phyloP scores from a whole-genome alignment of 768 basidiomycete genomes.

The Leccinum variicolor region DNA sequence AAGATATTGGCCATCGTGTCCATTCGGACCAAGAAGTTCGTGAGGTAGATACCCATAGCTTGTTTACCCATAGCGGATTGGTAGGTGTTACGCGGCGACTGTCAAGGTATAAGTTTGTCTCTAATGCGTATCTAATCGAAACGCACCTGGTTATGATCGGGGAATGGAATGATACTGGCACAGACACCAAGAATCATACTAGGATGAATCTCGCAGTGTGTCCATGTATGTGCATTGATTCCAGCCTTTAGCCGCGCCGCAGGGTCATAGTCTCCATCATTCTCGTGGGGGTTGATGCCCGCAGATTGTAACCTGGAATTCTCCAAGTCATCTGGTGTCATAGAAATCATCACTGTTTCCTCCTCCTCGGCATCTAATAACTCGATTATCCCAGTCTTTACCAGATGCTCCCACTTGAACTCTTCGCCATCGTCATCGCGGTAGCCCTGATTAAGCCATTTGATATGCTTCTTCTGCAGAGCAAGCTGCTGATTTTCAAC shows the following conservation, averaged over 20 bases:
- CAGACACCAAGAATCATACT: slow-evolving; percentile 99
- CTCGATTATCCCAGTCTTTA: slow-evolving; percentile 89
- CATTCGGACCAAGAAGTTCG: slow-evolving; percentile 98
- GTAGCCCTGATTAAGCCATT: slow-evolving; percentile 57
- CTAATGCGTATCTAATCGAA: background rate
- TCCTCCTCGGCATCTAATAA: slow-evolving; percentile 97
- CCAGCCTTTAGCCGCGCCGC: slow-evolving; percentile 85
- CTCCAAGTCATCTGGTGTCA: slow-evolving; percentile 96
- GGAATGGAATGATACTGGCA: slow-evolving; percentile 99
- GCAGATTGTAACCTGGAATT: slow-evolving; percentile 67
- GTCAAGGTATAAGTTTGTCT: slow-evolving; percentile 5
- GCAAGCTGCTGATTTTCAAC: slow-evolving; percentile 87
- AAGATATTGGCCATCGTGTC: slow-evolving; percentile 99
- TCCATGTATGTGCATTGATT: slow-evolving; percentile 88
- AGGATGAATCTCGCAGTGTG: slow-evolving; percentile 99
- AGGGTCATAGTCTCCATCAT: slow-evolving; percentile 76
- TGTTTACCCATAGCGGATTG: slow-evolving; percentile 99
- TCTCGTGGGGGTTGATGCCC: slow-evolving; percentile 54
- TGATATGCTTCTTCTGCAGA: slow-evolving; percentile 81
- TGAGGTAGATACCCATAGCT: slow-evolving; percentile 98
- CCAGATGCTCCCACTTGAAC: slow-evolving; percentile 80
- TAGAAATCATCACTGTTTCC: slow-evolving; percentile 99
- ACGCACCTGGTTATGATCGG: slow-evolving; percentile 96
- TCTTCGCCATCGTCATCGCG: slow-evolving; percentile 57
- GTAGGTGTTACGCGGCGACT: slow-evolving; percentile 99